A percentile compares a stretch with the other conserved stretches of the same genome.
Conservation (phyloP, 1,284 basidiomycete species). For the Ganoderma multipileum region DNA sequence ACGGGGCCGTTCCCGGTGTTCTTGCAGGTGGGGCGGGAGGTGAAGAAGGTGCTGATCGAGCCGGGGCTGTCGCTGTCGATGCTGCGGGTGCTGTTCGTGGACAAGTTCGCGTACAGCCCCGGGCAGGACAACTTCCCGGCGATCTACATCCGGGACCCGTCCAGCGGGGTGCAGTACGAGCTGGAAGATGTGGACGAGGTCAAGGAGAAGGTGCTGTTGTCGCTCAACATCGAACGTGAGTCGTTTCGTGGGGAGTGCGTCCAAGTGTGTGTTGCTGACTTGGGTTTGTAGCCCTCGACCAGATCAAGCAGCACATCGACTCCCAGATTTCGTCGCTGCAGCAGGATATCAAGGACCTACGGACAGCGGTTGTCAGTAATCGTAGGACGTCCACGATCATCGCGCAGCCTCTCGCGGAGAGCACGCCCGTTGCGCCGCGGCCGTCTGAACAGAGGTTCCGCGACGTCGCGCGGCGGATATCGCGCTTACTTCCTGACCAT, state of each 20-base stretch:
- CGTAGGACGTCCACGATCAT: conserved; percentile 59
- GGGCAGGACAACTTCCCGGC: conserved; percentile 94
- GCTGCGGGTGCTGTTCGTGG: conserved; percentile 89
- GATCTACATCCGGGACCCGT: conserved; percentile 93
- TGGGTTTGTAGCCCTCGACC: conserved; percentile 84
- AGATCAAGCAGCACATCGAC: conserved; percentile 98
- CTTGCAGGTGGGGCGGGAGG: conserved; percentile 90
- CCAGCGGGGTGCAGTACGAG: conserved; percentile 93
- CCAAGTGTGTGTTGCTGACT: conserved; percentile 9
- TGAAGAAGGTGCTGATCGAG: conserved; percentile 87
- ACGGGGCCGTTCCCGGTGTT: conserved; percentile 70
- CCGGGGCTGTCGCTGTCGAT: conserved; percentile 74
- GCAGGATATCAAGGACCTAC: conserved; percentile 92
- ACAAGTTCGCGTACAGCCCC: conserved; percentile 94
- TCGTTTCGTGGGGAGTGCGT: conserved; percentile 29
- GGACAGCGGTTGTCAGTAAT: conserved; percentile 62
- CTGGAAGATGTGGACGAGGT: conserved; percentile 96
- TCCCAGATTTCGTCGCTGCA: conserved; percentile 86
- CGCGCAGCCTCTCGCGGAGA: conserved; percentile 64
- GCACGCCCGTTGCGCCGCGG: conserved; percentile 60
- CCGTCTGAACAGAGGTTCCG: conserved; percentile 79
- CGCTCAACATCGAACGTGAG: conserved; percentile 96
- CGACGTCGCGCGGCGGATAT: conserved; percentile 71
- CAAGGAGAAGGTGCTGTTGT: conserved; percentile 86
- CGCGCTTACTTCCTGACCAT: conserved; percentile 59